Conservation (phyloP, 108 stramenopile genomes). For the Fragilaria crotonensis region DNA sequence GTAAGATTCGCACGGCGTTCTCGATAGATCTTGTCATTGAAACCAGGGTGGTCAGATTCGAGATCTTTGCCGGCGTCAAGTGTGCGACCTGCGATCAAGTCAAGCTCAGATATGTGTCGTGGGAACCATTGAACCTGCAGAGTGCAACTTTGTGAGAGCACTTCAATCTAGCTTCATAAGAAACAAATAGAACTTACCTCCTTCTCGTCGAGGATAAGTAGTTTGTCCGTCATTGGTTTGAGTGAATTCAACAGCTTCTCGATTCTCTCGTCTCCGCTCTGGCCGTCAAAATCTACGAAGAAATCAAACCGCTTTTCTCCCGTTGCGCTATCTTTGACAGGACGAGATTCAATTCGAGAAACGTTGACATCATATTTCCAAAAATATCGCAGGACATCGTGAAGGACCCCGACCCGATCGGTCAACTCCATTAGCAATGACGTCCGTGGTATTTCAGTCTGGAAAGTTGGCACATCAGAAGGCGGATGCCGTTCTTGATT, state of each 20-base stretch:
- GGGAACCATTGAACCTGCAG: slow-evolving; percentile 84
- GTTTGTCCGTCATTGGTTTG: slow-evolving; percentile 44
- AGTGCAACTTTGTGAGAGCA: too few relatives aligned
- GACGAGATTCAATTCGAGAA: slow-evolving; percentile 85
- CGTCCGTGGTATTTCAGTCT: slow-evolving; percentile 38
- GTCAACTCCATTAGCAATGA: slow-evolving; percentile 82
- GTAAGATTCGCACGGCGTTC: slow-evolving; percentile 69
- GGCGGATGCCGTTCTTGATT: too few relatives aligned
- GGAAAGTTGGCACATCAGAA: too few relatives aligned
- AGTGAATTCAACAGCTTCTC: slow-evolving; percentile 48
- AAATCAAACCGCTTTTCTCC: slow-evolving; percentile 58
- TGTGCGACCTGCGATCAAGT: slow-evolving; percentile 81
- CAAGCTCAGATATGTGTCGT: slow-evolving; percentile 85
- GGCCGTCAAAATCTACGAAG: slow-evolving; percentile 75
- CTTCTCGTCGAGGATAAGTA: slow-evolving; percentile 79
- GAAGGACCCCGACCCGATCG: slow-evolving; percentile 82
- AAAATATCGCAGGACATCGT: slow-evolving; percentile 81
- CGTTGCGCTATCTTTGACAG: slow-evolving; percentile 15
- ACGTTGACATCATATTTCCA: slow-evolving; percentile 93
- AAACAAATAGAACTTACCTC: slow-evolving; percentile 36
- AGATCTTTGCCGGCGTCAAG: slow-evolving; percentile 82
- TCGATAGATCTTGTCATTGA: slow-evolving; percentile 81
- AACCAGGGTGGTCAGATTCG: slow-evolving; percentile 87
- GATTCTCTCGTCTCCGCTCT: slow-evolving; percentile 42
- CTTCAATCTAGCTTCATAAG: neutral